phyloP scores from a whole-genome alignment of 2,329 filamentous ascomycete genomes.

The Magnaporthiopsis poae region DNA sequence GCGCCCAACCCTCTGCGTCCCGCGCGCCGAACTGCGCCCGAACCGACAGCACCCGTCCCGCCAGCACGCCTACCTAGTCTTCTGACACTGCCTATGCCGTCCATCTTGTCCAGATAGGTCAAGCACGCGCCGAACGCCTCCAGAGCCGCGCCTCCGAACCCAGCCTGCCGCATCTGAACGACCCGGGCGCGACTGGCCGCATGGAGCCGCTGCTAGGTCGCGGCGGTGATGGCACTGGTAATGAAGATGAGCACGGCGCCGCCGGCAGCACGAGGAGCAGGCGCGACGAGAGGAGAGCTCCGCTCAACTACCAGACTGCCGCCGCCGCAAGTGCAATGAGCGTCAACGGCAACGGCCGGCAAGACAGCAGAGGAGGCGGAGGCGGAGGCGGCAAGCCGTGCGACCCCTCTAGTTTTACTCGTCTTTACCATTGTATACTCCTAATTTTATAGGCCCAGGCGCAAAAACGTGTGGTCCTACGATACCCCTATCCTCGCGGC shows the following conservation, averaged over 20 bases:
- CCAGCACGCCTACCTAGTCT: neutral
- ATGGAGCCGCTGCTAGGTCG: constrained; percentile 5
- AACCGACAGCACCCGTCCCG: too few species aligned
- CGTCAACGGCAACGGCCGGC: neutral
- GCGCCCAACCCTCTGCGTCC: neutral
- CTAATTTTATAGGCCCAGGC: too few species aligned
- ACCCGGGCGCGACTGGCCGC: neutral
- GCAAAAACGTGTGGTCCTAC: too few species aligned
- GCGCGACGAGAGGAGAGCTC: neutral
- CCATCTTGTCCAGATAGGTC: constrained; percentile 1
- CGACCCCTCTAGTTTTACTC: too few species aligned
- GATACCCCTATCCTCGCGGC: too few species aligned
- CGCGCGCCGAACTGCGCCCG: neutral
- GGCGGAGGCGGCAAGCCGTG: neutral
- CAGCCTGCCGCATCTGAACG: neutral
- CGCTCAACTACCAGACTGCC: constrained; percentile 5
- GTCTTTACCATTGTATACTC: too few species aligned
- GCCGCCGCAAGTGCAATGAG: neutral
- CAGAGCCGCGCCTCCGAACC: neutral
- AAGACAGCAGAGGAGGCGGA: neutral
- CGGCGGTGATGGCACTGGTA: neutral
- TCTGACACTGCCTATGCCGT: neutral
- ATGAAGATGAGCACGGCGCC: neutral
- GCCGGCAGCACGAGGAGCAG: neutral
- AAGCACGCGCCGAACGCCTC: constrained; percentile 4